A percentile compares a stretch with the other conserved stretches of the same genome.
Conservation (phyloP, 768 basidiomycete species). For the Termitomyces eurrhizus region DNA sequence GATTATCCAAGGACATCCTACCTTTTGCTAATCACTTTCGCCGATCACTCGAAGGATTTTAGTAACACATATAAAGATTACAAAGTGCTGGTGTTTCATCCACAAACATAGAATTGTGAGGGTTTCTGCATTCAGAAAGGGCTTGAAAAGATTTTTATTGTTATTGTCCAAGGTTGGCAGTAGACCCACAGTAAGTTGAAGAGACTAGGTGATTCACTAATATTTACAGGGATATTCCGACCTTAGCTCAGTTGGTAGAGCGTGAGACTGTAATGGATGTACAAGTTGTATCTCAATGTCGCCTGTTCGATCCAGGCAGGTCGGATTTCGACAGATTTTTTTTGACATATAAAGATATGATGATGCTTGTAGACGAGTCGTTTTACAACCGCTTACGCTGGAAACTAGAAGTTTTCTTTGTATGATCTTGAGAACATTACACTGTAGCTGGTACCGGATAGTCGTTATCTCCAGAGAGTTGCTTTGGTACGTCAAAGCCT, state of each 20-base stretch:
- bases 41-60: no score
- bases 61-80: background rate
- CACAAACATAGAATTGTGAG: constrained; percentile 1
- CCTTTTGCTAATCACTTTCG: background rate
- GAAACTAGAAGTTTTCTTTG: no score
- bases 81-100: background rate
- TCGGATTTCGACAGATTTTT: background rate
- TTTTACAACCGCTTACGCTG: no score
- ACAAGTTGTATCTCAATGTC: background rate
- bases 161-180: background rate
- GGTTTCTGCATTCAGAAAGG: constrained; percentile 5
- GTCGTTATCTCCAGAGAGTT: no score
- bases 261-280: constrained; percentile 39
- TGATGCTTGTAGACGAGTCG: no score
- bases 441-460: no score
- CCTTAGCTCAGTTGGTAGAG: constrained; percentile 47
- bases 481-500: no score
- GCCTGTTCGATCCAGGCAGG: background rate
- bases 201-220: no score
- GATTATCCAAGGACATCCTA: background rate
- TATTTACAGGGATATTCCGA: constrained; percentile 15
- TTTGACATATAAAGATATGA: no score
- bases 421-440: no score
- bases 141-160: background rate
- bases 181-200: no score